A percentile compares a stretch with the other conserved stretches of the same genome.
Evolutionary conservation across 1,284 basidiomycete genomes (phyloP).

Genomic region (Puccinia sorghi): DNA sequence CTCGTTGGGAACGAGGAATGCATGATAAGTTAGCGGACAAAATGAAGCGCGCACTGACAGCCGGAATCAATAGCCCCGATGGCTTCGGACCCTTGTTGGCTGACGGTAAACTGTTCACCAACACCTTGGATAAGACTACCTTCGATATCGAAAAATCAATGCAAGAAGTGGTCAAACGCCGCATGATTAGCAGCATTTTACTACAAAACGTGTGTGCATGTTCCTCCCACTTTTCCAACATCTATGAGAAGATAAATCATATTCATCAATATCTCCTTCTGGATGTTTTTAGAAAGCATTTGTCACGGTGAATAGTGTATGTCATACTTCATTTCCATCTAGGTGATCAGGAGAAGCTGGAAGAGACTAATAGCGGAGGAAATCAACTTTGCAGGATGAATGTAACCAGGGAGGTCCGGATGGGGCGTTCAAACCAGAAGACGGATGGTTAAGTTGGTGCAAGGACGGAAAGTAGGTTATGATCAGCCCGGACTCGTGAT

Average conservation of each 20-base stretch:
- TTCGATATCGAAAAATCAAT: conserved; percentile 16
- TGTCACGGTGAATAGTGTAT: conserved; percentile 33
- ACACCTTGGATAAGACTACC: conserved; percentile 4
- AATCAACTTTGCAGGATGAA: neutral
- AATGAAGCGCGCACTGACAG: neutral
- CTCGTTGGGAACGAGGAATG: conserved; percentile 14
- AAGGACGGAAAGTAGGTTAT: conserved; percentile 34
- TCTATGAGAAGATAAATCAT: neutral
- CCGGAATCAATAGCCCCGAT: conserved; percentile 19
- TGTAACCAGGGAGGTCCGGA: conserved; percentile 33
- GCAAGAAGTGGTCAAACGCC: conserved; percentile 11
- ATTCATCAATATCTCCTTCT: neutral
- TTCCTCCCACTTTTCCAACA: no score
- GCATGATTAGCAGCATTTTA: conserved; percentile 3
- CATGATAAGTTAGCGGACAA: conserved; percentile 2
- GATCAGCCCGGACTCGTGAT: no score
- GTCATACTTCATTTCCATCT: neutral
- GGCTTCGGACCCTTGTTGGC: neutral
- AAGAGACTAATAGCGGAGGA: neutral
- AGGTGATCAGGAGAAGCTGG: neutral
- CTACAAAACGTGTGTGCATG: neutral
- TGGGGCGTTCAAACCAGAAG: conserved; percentile 42
- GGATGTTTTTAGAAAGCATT: conserved; percentile 25
- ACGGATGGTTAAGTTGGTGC: conserved; percentile 40
- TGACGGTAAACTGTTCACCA: conserved; percentile 7